Percentiles rank a stretch among this genome's conserved stretches.
phyloP scores from a whole-genome alignment of 495 filamentous ascomycete species.

The Parathielavia hyrcaniae region DNA sequence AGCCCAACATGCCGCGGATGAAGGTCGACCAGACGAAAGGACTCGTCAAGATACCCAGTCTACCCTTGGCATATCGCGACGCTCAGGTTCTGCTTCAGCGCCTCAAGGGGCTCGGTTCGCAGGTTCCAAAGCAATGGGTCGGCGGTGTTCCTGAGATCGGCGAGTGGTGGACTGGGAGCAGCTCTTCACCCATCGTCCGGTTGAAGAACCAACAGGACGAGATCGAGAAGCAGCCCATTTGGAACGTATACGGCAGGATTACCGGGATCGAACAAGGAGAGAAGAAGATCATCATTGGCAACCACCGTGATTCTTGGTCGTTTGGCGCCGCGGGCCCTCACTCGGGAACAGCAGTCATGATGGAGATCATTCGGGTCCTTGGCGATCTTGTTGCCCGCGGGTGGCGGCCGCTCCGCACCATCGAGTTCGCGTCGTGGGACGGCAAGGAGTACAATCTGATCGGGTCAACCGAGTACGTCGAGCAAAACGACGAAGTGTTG shows the following conservation, averaged over 20 bases:
- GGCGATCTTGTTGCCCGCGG: slow-evolving; percentile 65
- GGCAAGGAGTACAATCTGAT: slow-evolving; percentile 88
- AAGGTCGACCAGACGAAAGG: slow-evolving; percentile 63
- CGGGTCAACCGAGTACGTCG: slow-evolving; percentile 91
- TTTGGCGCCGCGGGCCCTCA: slow-evolving; percentile 81
- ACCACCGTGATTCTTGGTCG: slow-evolving; percentile 90
- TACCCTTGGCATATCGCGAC: slow-evolving; percentile 84
- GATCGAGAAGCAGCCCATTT: slow-evolving; percentile 72
- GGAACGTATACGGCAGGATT: slow-evolving; percentile 82
- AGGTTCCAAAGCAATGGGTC: slow-evolving; percentile 65
- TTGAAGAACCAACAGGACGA: slow-evolving; percentile 89
- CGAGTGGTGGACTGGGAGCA: slow-evolving; percentile 79
- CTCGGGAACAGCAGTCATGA: slow-evolving; percentile 82
- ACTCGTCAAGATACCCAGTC: slow-evolving; percentile 74
- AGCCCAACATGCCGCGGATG: slow-evolving; percentile 57
- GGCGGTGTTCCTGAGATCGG: slow-evolving; percentile 65
- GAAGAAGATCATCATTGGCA: slow-evolving; percentile 86
- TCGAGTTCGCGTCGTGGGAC: slow-evolving; percentile 95
- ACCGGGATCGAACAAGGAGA: slow-evolving; percentile 71
- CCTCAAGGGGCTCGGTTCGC: slow-evolving; percentile 68
- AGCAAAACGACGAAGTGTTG: slow-evolving; percentile 77
- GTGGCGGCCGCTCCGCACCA: slow-evolving; percentile 87
- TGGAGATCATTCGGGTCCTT: slow-evolving; percentile 80
- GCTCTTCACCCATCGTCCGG: slow-evolving; percentile 66
- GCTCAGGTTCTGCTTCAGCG: slow-evolving; percentile 71